Conservation (phyloP, 345 rosid species). For the Lumnitzera racemosa region DNA sequence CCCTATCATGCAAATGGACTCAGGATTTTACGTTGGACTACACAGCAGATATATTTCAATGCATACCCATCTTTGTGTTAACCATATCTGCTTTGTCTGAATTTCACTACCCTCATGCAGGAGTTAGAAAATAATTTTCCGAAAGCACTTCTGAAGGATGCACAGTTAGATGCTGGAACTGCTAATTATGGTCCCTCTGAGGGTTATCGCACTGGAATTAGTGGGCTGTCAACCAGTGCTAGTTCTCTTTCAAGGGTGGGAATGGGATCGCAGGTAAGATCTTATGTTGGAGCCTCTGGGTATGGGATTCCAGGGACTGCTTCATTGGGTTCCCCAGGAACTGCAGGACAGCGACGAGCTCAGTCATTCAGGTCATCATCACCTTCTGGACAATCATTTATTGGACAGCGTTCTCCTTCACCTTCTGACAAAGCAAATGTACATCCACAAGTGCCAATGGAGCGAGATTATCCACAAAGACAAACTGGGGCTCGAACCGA, state of each 20-base stretch:
- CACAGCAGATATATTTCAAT: too few species aligned
- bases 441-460: conserved; percentile 24
- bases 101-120: conserved; percentile 29
- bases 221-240: conserved; percentile 25
- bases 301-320: conserved; percentile 31
- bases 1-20: too few species aligned
- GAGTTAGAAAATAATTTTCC: conserved; percentile 42
- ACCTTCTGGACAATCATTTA: conserved; percentile 41
- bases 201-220: conserved; percentile 32
- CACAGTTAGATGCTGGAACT: conserved; percentile 19
- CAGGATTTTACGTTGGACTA: too few species aligned
- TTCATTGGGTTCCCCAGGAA: conserved; percentile 36
- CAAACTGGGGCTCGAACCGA: conserved; percentile 40
- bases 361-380: conserved; percentile 30
- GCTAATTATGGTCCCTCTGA: conserved; percentile 32
- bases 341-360: conserved; percentile 35
- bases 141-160: conserved; percentile 34
- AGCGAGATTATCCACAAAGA: conserved; percentile 27
- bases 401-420: conserved; percentile 32
- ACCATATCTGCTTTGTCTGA: background rate
- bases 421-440: conserved; percentile 19
- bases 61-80: too few species aligned
- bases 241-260: conserved; percentile 44
- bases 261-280: conserved; percentile 28
- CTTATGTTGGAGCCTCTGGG: conserved; percentile 30